phyloP scores from a whole-genome alignment of 148 eudicot species.

The Polygonum aviculare region DNA sequence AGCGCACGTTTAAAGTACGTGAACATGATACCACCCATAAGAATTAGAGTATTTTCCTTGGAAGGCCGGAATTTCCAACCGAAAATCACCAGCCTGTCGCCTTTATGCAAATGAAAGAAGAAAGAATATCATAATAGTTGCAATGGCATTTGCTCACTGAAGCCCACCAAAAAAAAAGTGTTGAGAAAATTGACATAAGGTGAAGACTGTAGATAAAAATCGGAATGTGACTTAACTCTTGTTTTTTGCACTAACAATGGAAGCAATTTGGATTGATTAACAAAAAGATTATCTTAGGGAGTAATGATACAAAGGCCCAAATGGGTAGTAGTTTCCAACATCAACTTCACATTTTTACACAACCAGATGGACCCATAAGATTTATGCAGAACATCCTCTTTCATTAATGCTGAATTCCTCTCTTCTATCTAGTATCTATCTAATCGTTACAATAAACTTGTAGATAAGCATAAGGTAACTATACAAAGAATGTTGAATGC shows the following conservation, averaged over 20 bases:
- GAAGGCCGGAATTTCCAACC: not conserved
- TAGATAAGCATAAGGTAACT: not conserved
- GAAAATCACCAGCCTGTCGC: slow-evolving; percentile 3
- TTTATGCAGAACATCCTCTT: not conserved
- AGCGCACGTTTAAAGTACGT: too few relatives aligned
- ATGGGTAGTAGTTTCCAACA: not conserved
- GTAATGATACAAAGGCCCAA: too few relatives aligned
- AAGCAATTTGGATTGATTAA: not conserved
- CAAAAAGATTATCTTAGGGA: not conserved
- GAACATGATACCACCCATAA: too few relatives aligned
- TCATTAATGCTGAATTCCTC: not conserved
- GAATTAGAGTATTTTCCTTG: not conserved
- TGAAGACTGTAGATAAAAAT: not conserved
- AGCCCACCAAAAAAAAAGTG: not conserved
- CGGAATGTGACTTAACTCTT: not conserved
- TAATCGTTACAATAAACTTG: not conserved
- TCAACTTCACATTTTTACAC: not conserved
- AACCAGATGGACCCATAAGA: not conserved
- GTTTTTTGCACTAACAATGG: too few relatives aligned
- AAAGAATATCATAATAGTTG: slow-evolving; percentile 9
- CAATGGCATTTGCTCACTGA: not conserved
- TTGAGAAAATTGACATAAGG: not conserved
- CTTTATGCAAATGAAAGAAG: slow-evolving; percentile 12
- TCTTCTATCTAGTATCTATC: slow-evolving; percentile 3
- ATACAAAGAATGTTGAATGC: slow-evolving; percentile 7